phyloP scores from a whole-genome alignment of 169 alveolate genomes.

The Plasmodium chabaudi region DNA sequence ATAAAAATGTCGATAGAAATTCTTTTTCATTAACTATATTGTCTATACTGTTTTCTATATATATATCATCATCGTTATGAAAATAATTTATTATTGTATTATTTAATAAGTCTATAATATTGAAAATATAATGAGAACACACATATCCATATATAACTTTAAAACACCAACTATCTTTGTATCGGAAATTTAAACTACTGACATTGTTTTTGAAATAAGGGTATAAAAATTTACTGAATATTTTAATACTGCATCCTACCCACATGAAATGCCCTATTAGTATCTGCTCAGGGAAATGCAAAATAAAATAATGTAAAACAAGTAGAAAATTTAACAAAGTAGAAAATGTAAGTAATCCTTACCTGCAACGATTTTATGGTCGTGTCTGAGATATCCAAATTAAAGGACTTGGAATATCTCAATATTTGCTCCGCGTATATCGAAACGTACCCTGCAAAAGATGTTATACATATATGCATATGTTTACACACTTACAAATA shows the following conservation, averaged over 20 bases:
- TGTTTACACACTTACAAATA: no score
- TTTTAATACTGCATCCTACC: conserved; percentile 60
- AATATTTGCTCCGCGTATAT: conserved; percentile 50
- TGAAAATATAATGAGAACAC: conserved; percentile 53
- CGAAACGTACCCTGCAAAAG: conserved; percentile 47
- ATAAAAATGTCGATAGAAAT: conserved; percentile 54
- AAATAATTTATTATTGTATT: conserved; percentile 46
- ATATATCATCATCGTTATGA: conserved; percentile 13
- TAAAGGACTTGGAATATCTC: not conserved
- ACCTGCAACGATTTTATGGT: conserved; percentile 67
- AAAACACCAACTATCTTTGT: conserved; percentile 39
- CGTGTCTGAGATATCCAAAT: conserved; percentile 4
- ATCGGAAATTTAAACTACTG: conserved; percentile 64
- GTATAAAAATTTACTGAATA: conserved; percentile 15
- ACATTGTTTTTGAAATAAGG: conserved; percentile 49
- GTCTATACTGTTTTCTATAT: conserved; percentile 56
- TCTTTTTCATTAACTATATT: conserved; percentile 57
- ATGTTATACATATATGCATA: not conserved
- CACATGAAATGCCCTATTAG: conserved; percentile 62
- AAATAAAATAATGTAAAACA: not conserved
- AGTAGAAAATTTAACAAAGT: not conserved
- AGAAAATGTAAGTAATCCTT: not conserved
- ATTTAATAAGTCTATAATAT: conserved; percentile 37
- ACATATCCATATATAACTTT: conserved; percentile 56
- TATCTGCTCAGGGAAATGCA: conserved; percentile 12